Evolutionary conservation across 2,329 filamentous ascomycete genomes (phyloP).

Genomic region (Colletotrichum liriopes): DNA sequence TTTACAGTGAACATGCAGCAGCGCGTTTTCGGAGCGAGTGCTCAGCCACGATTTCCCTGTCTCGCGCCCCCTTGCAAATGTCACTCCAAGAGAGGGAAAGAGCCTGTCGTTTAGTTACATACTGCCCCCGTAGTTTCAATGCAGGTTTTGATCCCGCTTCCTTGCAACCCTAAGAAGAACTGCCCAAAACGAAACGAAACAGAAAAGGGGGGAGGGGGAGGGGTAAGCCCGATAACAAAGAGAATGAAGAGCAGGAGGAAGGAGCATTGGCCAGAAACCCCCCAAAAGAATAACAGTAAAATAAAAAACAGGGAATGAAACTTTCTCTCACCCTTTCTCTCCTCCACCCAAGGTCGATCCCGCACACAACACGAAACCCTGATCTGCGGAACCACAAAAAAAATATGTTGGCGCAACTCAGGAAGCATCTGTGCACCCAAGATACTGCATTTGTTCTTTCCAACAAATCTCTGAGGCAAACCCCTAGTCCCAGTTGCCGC

Average conservation of each 20-base stretch:
- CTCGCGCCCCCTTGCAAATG: neutral
- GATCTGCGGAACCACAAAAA: slow-evolving; percentile 16
- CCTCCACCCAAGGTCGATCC: slow-evolving; percentile 13
- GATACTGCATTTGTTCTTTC: neutral
- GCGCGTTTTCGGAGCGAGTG: neutral
- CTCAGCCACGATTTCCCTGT: neutral
- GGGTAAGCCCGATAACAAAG: neutral
- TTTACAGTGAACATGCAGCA: neutral
- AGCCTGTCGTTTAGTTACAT: slow-evolving; percentile 24
- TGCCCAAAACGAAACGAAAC: slow-evolving; percentile 41
- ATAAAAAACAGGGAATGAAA: slow-evolving; percentile 19
- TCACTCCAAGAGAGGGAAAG: neutral
- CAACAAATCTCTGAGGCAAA: neutral
- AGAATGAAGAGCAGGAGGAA: neutral
- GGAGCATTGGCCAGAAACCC: neutral
- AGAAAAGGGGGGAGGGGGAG: slow-evolving; percentile 11
- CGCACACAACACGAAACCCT: slow-evolving; percentile 27
- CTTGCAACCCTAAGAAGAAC: slow-evolving; percentile 41
- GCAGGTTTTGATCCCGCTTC: slow-evolving; percentile 14
- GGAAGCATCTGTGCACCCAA: neutral
- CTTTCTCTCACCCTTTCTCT: slow-evolving; percentile 10
- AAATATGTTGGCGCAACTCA: neutral
- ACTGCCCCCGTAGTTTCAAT: slow-evolving; percentile 27
- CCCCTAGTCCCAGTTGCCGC: too few species aligned
- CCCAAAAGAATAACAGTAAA: too few species aligned